A percentile compares a stretch with the other conserved stretches of the same genome.
These are phyloP conservation scores for Saturnispora gosingensis DNA, from an alignment of 805 yeast species.

Conservation along the genomic window DNA sequence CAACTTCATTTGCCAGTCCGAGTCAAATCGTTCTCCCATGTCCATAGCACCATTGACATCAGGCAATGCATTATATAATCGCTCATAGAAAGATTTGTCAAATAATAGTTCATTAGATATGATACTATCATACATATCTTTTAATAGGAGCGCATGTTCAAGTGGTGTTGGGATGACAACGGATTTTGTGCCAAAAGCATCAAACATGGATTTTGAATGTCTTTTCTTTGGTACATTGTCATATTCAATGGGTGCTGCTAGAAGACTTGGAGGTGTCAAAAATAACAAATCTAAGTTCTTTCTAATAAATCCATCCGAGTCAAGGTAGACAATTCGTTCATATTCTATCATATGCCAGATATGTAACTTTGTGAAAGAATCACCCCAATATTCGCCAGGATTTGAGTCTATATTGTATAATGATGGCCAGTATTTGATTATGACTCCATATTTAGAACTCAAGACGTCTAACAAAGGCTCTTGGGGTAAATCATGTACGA, in stretches of 20 bases:
- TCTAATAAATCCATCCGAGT: constrained; percentile 41
- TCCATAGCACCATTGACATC: constrained; percentile 14
- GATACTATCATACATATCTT: constrained; percentile 15
- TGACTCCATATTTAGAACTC: constrained; percentile 17
- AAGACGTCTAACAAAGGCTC: constrained; percentile 2
- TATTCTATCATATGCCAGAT: constrained; percentile 42
- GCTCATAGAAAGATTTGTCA: constrained; percentile 7
- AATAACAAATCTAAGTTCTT: constrained; percentile 42
- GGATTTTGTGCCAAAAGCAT: neutral
- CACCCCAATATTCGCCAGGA: constrained; percentile 31
- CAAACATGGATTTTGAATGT: neutral
- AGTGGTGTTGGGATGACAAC: constrained; percentile 14
- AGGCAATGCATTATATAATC: constrained; percentile 33
- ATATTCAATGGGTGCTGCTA: constrained; percentile 36
- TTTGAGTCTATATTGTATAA: constrained; percentile 12
- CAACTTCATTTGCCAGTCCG: constrained; percentile 16
- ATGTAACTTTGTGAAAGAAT: constrained; percentile 46
- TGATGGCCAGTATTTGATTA: constrained; percentile 22
- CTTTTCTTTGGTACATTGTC: constrained; percentile 11
- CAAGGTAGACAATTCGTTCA: constrained; percentile 47
- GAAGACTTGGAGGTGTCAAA: constrained; percentile 36
- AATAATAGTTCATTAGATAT: constrained; percentile 11
- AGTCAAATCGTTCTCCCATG: constrained; percentile 3
- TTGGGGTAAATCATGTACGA: neutral
- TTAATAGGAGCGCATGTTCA: constrained; percentile 15